Evolutionary conservation across 495 filamentous ascomycete species (phyloP), one percentile per base, ranked within the genome.

Genomic region (Hypoxylon rickii): DNA sequence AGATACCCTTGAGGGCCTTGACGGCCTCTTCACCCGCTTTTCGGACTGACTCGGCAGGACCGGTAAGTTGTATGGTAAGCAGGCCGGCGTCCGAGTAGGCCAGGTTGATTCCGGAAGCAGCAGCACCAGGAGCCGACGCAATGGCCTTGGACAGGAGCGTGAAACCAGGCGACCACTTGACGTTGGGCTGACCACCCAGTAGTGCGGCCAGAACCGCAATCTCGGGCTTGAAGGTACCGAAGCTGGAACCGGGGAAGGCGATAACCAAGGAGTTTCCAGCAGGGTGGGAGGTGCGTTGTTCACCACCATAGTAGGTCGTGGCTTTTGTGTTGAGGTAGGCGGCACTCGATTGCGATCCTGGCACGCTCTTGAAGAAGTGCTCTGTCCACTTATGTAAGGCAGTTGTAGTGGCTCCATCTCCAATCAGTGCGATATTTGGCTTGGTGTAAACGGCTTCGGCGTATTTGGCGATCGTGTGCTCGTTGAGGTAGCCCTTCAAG

Each of bases 81-180:
- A 99, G 85, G 63, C 94, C 95, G 49, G 93, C 89, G 65, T 99
- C 94, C 12, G 93, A 96, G 82, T 97, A 99, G 48, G 89, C 82
- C 55, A 79, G 73, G 78, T 95, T 90, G 61, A 83, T 79, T 38
- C 92, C 90, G 2, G 80, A 73, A 57, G 87, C 83, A 48, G 73
- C 75, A 47, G 86, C 84, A 62, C 87, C 83, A 16, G 85, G 82
- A 70, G 82, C 79, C 15, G 77, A 76, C 44, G 86, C 76, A 47
- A 84, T 79, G 34, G 86, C 88, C 77, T 95, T 89, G 50, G 87
- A 81, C 36, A 99, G 83, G 37, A 96, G 78, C 10, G 88, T 92
- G 78, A 96, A 97, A 47, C 94, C 95, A 47, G 90, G 79, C 19
- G 88, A 88, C 94, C 94, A 97, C 79, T 97, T 97, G 79, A 97